Base-by-base conservation (phyloP, 1,139 yeast genomes). In the Pichia sp. region DNA sequence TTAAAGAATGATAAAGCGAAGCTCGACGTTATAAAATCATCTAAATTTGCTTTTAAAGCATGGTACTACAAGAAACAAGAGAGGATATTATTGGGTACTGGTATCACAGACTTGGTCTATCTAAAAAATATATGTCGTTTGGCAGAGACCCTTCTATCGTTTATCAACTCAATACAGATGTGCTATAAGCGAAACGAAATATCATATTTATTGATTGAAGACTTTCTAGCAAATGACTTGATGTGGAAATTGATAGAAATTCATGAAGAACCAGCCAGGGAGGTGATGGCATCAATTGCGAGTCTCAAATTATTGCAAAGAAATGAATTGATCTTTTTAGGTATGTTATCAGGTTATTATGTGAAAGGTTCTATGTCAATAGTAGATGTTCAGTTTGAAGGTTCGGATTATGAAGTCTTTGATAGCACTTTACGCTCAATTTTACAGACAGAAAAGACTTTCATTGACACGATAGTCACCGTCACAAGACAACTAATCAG, bases 261-360 rank as follows among this genome's bases (percentile, higher is more conserved):
- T 7, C 33, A 40, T 16, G 35, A 29, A 5, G 38, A 23, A 10
- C 4, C 37, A 5, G 35, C 28, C n/a, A 26, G 9, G 3, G 45
- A 43, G 40, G 58, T 73, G 1, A 55, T 62, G 37, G 80, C 73
- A 47, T 64, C 62, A 39, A 59, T 70, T 42, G 83, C 77, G 0
- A 79, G 75, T 40, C 51, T 77, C 16, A 61, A 66, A 33, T 54
- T 75, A 26, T 52, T 68, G 32, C 76, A 74, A 51, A 61, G 81
- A 48, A 66, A 75, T 1, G 64, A 65, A 35, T 52, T 77, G 3
- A 51, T 65, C 1, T 65, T 64, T 26, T 46, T 77, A 3, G 81
- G 73, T 0, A 50, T 53, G 4, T 39, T 49, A 0, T 58, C 58
- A 32, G 68, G 66, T 0, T 73, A 65, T 47, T 44, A 46, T 1